These are phyloP conservation scores for Nicotiana obtusifolia DNA, from an alignment of 257 asterid species.

Conservation along the genomic window DNA sequence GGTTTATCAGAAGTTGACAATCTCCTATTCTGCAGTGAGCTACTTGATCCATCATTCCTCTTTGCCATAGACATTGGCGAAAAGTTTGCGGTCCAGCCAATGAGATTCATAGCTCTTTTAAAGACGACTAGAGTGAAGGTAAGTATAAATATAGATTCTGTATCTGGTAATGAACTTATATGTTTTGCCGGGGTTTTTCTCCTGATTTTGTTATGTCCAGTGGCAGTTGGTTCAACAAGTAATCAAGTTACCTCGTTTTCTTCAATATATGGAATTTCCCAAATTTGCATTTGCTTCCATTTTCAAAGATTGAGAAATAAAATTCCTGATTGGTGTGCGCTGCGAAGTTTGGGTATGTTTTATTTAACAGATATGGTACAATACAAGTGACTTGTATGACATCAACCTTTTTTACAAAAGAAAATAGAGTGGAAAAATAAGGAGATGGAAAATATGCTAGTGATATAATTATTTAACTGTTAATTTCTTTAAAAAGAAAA, in stretches of 20 bases:
- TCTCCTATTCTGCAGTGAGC: constrained; percentile 57
- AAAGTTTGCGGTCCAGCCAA: constrained; percentile 79
- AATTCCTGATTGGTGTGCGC: background rate
- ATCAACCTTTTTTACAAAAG: background rate
- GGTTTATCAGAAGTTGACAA: constrained; percentile 1
- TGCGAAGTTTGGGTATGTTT: background rate
- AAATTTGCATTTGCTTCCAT: background rate
- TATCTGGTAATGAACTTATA: constrained; percentile 4
- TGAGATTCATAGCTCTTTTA: constrained; percentile 70
- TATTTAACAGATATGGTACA: background rate
- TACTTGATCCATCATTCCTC: constrained; percentile 93
- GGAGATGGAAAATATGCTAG: background rate
- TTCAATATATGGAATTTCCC: background rate
- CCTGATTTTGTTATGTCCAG: background rate
- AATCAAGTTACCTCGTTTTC: background rate
- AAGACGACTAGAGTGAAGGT: constrained; percentile 93
- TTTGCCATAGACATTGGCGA: constrained; percentile 87
- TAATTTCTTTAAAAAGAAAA: background rate
- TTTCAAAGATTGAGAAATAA: background rate
- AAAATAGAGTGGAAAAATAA: background rate
- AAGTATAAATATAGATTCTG: constrained; percentile 19
- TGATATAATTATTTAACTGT: background rate
- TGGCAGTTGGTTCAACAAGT: background rate
- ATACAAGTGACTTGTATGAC: constrained; percentile 1
- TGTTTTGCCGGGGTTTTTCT: constrained; percentile 1